Evolutionary conservation across 345 rosid species (phyloP).

Genomic region (Bruguiera sexangula): DNA sequence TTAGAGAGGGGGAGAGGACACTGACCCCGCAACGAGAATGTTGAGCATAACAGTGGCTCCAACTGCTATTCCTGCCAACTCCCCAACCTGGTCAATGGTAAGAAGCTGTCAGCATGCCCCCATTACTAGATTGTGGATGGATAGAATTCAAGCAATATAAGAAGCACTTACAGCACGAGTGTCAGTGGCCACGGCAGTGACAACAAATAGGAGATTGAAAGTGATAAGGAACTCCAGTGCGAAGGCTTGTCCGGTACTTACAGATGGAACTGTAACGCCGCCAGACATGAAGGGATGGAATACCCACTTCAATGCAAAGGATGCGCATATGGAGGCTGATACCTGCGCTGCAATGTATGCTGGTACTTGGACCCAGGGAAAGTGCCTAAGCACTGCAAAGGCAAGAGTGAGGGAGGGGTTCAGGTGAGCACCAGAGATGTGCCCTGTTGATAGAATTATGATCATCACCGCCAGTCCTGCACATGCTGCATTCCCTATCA

Average conservation of each 20-base stretch:
- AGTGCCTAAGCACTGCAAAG: constrained; percentile 82
- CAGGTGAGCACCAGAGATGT: constrained; percentile 94
- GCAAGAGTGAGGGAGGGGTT: constrained; percentile 92
- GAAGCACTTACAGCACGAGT: constrained; percentile 74
- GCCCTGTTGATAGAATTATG: constrained; percentile 83
- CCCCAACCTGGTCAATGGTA: constrained; percentile 67
- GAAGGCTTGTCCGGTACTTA: constrained; percentile 69
- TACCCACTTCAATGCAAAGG: constrained; percentile 83
- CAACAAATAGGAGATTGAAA: constrained; percentile 85
- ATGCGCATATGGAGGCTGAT: constrained; percentile 86
- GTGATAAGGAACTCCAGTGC: constrained; percentile 92
- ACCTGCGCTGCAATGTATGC: constrained; percentile 90
- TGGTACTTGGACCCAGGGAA: constrained; percentile 90
- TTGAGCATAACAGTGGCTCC: constrained; percentile 98
- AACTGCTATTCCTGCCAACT: constrained; percentile 93
- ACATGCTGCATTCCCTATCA: constrained; percentile 89
- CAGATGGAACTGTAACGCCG: constrained; percentile 95
- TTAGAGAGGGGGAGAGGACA: background rate
- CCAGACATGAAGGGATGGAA: constrained; percentile 89
- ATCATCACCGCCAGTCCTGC: constrained; percentile 95
- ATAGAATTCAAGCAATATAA: background rate
- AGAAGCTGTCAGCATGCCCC: background rate
- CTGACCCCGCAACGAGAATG: constrained; percentile 86
- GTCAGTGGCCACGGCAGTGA: constrained; percentile 95
- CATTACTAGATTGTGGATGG: background rate